These are phyloP conservation scores for Lasiodiplodia sp. DNA, from an alignment of 2,329 filamentous ascomycete genomes.

Conservation along the genomic window DNA sequence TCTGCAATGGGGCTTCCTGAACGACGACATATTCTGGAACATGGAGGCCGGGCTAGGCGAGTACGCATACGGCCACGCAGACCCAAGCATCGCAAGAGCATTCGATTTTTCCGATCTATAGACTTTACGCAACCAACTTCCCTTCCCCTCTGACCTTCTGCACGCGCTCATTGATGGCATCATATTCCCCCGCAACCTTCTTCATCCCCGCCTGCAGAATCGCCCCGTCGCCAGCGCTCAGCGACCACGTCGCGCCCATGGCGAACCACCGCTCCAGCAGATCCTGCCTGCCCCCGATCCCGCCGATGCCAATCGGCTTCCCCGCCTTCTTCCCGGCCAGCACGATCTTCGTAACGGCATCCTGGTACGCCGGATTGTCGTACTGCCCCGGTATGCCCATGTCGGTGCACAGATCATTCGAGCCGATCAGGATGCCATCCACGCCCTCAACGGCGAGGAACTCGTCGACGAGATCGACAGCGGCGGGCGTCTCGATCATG, in stretches of 20 bases:
- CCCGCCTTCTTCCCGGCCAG: slow-evolving; percentile 49
- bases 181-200: slow-evolving; percentile 39
- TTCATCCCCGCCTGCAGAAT: slow-evolving; percentile 48
- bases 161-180: neutral
- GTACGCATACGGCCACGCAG: slow-evolving; percentile 39
- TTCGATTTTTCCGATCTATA: neutral
- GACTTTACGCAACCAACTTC: neutral
- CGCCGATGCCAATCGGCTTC: slow-evolving; percentile 52
- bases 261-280: slow-evolving; percentile 51
- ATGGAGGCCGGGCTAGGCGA: slow-evolving; percentile 44
- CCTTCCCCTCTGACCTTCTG: neutral
- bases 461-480: slow-evolving; percentile 50
- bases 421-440: slow-evolving; percentile 53
- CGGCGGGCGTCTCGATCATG: slow-evolving; percentile 53
- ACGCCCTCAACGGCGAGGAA: slow-evolving; percentile 52
- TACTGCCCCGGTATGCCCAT: slow-evolving; percentile 54
- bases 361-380: slow-evolving; percentile 41
- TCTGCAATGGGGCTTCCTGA: slow-evolving; percentile 30
- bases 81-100: neutral
- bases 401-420: slow-evolving; percentile 54
- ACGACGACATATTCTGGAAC: slow-evolving; percentile 35
- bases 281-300: slow-evolving; percentile 51
- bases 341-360: slow-evolving; percentile 43
- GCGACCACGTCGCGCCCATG: slow-evolving; percentile 50
- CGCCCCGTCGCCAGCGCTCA: slow-evolving; percentile 47